These are phyloP conservation scores for Gomphus bonarii DNA, from an alignment of 1,284 basidiomycete genomes.

Conservation along the genomic window DNA sequence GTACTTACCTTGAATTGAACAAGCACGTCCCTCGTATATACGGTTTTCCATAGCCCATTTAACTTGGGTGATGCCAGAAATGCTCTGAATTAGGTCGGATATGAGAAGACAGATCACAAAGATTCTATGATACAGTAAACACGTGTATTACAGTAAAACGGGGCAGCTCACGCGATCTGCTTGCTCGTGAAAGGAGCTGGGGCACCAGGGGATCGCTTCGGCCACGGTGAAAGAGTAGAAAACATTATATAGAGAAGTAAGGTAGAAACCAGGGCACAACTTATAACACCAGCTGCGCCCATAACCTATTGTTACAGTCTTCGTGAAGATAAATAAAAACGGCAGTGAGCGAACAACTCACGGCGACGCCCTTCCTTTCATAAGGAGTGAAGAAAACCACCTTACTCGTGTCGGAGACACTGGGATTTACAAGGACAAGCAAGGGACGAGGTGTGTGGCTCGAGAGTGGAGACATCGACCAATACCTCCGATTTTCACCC, in stretches of 20 bases:
- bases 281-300: conserved; percentile 8
- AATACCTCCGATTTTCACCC: background rate
- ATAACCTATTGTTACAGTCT: background rate
- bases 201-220: background rate
- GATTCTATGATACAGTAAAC: background rate
- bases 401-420: background rate
- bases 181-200: conserved; percentile 6
- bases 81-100: conserved; percentile 10
- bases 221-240: conserved; percentile 1
- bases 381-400: conserved; percentile 8
- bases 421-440: background rate
- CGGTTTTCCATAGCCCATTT: conserved; percentile 10
- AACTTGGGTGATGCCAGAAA: conserved; percentile 7
- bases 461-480: background rate
- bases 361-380: conserved; percentile 9
- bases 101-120: conserved; percentile 9
- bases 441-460: background rate
- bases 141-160: background rate
- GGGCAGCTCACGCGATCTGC: conserved; percentile 4
- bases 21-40: conserved; percentile 8
- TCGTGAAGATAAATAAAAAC: background rate
- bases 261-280: conserved; percentile 7
- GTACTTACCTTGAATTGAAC: conserved; percentile 7
- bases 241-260: conserved; percentile 11
- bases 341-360: background rate